These are phyloP conservation scores for Westerdykella aurantiaca DNA, from an alignment of 2,329 filamentous ascomycete species.

Conservation along the genomic window DNA sequence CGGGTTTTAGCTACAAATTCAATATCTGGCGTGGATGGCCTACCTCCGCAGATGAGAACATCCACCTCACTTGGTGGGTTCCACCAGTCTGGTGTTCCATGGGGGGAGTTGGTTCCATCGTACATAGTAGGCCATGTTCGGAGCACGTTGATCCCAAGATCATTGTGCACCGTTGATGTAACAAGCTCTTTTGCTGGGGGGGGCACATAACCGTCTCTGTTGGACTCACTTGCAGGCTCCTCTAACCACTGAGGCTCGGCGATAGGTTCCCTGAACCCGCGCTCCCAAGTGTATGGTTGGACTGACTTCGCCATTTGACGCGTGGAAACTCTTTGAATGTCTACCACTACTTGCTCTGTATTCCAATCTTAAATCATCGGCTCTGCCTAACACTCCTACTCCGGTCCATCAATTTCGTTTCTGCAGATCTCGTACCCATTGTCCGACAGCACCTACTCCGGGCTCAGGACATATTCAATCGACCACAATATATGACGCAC, in stretches of 20 bases:
- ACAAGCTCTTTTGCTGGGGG: background rate
- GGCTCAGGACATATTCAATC: too few species aligned
- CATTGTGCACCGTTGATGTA: background rate
- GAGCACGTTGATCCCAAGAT: constrained; percentile 4
- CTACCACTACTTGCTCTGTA: background rate
- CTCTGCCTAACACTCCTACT: background rate
- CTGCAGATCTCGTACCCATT: too few species aligned
- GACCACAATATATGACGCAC: too few species aligned
- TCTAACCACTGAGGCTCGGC: background rate
- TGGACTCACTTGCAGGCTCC: background rate
- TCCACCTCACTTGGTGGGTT: constrained; percentile 25
- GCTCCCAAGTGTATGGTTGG: constrained; percentile 1
- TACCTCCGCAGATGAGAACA: constrained; percentile 34
- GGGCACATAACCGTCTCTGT: background rate
- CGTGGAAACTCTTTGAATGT: too few species aligned
- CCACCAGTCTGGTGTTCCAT: constrained; percentile 19
- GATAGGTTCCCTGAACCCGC: constrained; percentile 1
- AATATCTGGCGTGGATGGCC: background rate
- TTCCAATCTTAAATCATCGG: background rate
- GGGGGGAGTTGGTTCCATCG: constrained; percentile 25
- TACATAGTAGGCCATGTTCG: constrained; percentile 28
- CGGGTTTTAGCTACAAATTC: too few species aligned
- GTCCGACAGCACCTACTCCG: too few species aligned
- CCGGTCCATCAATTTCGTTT: too few species aligned
- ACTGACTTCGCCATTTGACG: constrained; percentile 1